Base-by-base conservation (phyloP, 371 early-diverging fungal species). In the Furculomyces boomerangus region DNA sequence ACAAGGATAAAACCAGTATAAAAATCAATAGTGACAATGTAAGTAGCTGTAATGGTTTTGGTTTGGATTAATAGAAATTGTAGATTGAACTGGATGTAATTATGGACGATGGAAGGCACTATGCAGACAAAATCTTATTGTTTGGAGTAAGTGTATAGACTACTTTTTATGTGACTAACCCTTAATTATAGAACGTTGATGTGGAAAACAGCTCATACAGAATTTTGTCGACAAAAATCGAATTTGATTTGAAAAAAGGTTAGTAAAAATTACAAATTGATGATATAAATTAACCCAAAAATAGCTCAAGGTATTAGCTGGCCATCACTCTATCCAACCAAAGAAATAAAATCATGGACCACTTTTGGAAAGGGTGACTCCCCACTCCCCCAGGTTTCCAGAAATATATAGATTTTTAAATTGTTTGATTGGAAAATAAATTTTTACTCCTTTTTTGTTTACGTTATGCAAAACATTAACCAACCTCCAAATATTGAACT, bases 1-100 rank as follows among this genome's bases (percentile, higher is more conserved):
- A 81, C 59, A 79, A 78, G 62, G 74, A 74, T 40, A 63, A 70
- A 16, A 82, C 88, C 30, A 62, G 66, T 47, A 75, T 92, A 30
- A 60, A 58, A 50, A 88, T 93, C 62, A 63, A 58, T 27, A 65
- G 60, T 43, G 60, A 66, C 25, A 60, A 62, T 59, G 60, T 66
- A 55, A 20, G 30, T 26, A 41, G 37, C 16, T 32, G 2, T 27
- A 16, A 2, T 54, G 5, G 35, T 20, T 24, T n/a, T 20, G n/a
- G n/a, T n/a, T n/a, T n/a, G n/a, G n/a, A n/a, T n/a, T n/a, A n/a
- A n/a, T n/a, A n/a, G n/a, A n/a, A n/a, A n/a, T n/a, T n/a, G n/a
- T n/a, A n/a, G n/a, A n/a, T n/a, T n/a, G n/a, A n/a, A n/a, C n/a
- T n/a, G n/a, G n/a, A n/a, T n/a, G n/a, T n/a, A n/a, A n/a, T n/a